A percentile compares a stretch with the other conserved stretches of the same genome.
Evolutionary conservation across 2,329 filamentous ascomycete genomes (phyloP).

Genomic region (Gremmenia infestans): DNA sequence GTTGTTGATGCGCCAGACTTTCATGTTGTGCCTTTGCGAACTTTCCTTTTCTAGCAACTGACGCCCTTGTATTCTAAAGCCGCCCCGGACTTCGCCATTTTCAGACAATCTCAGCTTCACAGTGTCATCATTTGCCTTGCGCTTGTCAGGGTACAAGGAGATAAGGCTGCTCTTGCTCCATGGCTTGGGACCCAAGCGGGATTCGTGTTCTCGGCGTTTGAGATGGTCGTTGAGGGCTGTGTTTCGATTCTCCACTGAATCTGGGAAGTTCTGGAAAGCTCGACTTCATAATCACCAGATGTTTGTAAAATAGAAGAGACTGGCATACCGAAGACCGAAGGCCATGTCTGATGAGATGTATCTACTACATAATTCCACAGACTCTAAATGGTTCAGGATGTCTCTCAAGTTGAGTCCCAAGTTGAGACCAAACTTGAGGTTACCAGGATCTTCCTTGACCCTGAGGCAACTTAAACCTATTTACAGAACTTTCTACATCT

Average conservation of each 20-base stretch:
- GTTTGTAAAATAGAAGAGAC: no score
- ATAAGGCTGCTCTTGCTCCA: background rate
- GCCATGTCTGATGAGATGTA: no score
- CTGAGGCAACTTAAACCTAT: no score
- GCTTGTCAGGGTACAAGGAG: background rate
- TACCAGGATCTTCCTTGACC: no score
- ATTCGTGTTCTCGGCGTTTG: background rate
- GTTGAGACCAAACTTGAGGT: no score
- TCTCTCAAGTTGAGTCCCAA: no score
- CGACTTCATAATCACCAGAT: no score
- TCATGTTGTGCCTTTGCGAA: background rate
- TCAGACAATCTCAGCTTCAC: background rate
- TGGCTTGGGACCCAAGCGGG: background rate
- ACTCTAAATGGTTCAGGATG: no score
- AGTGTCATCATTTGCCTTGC: background rate
- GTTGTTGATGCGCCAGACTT: background rate
- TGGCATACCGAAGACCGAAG: no score
- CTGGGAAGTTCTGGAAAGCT: background rate
- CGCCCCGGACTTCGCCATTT: background rate
- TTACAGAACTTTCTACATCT: no score
- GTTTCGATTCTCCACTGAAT: background rate
- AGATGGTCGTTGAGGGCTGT: background rate
- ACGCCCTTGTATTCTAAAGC: background rate
- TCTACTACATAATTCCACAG: no score
- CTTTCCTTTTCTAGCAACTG: background rate